phyloP scores from a whole-genome alignment of 2,329 filamentous ascomycete species.

The Colletotrichum eleusines region DNA sequence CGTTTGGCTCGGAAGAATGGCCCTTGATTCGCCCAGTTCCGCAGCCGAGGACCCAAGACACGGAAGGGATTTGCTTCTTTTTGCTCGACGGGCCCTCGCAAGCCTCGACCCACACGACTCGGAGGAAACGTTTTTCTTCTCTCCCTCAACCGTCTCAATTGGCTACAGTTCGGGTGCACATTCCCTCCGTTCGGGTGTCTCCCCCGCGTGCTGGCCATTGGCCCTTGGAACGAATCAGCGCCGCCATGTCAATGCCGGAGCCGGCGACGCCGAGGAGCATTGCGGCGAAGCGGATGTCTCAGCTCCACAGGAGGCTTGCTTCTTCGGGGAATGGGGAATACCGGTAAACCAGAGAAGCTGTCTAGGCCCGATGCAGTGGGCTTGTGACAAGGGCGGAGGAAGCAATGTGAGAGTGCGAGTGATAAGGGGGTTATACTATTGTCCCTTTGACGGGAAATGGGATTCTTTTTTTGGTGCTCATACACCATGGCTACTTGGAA shows the following conservation, averaged over 20 bases:
- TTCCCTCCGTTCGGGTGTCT: neutral
- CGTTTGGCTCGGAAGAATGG: neutral
- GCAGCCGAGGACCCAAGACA: neutral
- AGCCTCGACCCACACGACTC: neutral
- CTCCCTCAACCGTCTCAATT: neutral
- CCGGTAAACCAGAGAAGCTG: neutral
- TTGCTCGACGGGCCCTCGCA: neutral
- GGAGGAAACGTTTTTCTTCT: neutral
- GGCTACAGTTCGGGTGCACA: neutral
- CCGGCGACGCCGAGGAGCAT: neutral
- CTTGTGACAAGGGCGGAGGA: neutral
- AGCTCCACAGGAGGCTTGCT: neutral
- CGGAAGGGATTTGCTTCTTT: neutral
- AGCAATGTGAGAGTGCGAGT: neutral
- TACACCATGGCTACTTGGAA: too few relatives aligned
- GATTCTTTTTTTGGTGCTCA: neutral
- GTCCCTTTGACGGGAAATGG: neutral
- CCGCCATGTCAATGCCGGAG: too few relatives aligned
- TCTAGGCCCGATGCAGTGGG: neutral
- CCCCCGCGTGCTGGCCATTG: neutral
- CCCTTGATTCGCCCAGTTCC: neutral
- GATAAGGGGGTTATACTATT: neutral
- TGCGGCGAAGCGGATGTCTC: neutral
- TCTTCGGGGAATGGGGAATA: neutral
- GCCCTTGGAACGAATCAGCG: neutral